These are phyloP conservation scores for Acer campestre DNA, from an alignment of 345 rosid species.

Conservation along the genomic window DNA sequence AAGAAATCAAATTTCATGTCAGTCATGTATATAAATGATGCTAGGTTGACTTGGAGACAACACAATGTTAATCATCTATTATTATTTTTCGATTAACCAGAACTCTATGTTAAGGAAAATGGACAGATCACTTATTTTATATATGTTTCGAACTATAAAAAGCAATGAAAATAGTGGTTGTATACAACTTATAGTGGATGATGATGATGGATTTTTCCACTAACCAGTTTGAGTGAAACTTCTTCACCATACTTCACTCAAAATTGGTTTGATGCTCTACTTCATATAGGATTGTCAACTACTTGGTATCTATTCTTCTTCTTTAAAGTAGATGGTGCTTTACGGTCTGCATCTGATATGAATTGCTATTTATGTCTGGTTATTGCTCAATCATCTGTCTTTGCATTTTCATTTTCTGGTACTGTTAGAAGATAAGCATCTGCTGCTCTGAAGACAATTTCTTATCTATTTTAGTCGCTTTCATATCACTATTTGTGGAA, in stretches of 20 bases:
- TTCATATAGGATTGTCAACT: background rate
- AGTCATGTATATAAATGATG: background rate
- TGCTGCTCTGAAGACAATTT: background rate
- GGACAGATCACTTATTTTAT: background rate
- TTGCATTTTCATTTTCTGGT: background rate
- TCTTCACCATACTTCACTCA: background rate
- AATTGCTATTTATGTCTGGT: background rate
- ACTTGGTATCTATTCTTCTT: background rate
- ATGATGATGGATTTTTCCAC: background rate
- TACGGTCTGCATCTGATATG: background rate
- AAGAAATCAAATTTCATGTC: background rate
- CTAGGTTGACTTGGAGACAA: conserved; percentile 9
- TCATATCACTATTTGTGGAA: background rate
- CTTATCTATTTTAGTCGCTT: conserved; percentile 20
- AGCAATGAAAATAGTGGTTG: too few relatives aligned
- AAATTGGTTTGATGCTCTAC: background rate
- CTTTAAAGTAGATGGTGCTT: background rate
- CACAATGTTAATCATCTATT: background rate
- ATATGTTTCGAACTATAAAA: too few relatives aligned
- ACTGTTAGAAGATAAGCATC: background rate
- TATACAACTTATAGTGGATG: background rate
- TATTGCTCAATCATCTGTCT: background rate
- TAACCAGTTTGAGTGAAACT: background rate
- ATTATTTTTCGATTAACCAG: background rate
- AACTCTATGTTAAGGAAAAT: background rate